Evolutionary conservation across 2,329 filamentous ascomycete genomes (phyloP), one percentile per base, ranked within the genome.

Genomic region (Cladosporium sp.): DNA sequence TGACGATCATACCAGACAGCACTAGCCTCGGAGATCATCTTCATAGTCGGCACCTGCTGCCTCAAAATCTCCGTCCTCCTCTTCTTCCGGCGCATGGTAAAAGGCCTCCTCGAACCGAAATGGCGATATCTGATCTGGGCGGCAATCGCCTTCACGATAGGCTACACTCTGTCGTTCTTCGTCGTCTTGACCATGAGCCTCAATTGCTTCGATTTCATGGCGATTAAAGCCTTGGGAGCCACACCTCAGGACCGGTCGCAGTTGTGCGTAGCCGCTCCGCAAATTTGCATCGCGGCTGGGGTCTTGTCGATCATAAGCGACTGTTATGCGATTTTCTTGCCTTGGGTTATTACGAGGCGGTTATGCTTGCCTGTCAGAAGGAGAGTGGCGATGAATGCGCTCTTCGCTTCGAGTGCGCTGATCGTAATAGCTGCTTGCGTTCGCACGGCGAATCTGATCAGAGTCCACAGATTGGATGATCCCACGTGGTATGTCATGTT

Each of bases 321-420:
- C 52, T 62, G 77, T 8, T 64, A 77, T 57, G 69, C 75, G 2
- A 72, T 73, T 49, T 61, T 68, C 2, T 62, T 79, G 24, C 77
- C 78, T 0, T 65, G 75, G 9, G 68, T 77, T 17, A 71, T 79
- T 34, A 73, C 78, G 9, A 69, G 73, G 66, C 73, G 75, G 17
- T 66, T 79, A 4, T 69, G 73, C 34, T 71, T 80, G 42, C 69
- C 74, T 3, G 63, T 57, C n/a, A 66, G 70, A 17, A 77, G 79
- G 61, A 78, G 76, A 63, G 51, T 75, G 32, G 74, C 71, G 0
- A 63, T 77, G 4, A 74, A 77, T 44, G 73, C 76, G 40, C 70
- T 79, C 62, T 71, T 75, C 68, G 17, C 6, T 19, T 24, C 20
- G 4, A 42, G 20, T 12, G 17, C 19, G 17, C 17, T 42, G 17